Evolutionary conservation across 306 rosid species (phyloP).

Genomic region (Macrotyloma uniflorum): DNA sequence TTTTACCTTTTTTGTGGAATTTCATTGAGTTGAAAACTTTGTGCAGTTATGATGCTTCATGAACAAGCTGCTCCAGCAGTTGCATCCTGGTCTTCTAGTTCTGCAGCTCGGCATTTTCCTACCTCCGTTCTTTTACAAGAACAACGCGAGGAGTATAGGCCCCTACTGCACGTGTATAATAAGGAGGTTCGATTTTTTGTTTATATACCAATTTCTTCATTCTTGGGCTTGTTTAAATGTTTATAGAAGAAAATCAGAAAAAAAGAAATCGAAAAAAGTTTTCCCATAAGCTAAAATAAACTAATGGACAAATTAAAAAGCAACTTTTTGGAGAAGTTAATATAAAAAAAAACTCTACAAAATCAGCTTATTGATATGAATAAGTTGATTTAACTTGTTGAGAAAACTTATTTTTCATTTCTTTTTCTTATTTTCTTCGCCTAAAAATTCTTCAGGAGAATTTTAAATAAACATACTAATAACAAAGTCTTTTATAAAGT

Average conservation of each 20-base stretch:
- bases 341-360: too few species aligned
- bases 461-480: too few species aligned
- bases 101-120: slow-evolving; percentile 60
- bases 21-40: slow-evolving; percentile 25
- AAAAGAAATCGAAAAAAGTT: too few species aligned
- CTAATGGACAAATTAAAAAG: neutral
- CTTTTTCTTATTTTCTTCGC: too few species aligned
- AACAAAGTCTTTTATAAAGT: neutral
- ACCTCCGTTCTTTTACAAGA: slow-evolving; percentile 80
- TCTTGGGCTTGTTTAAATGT: slow-evolving; percentile 3
- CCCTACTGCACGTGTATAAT: slow-evolving; percentile 53
- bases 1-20: neutral
- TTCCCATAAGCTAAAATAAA: too few species aligned
- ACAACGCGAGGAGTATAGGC: slow-evolving; percentile 71
- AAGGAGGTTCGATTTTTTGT: slow-evolving; percentile 62
- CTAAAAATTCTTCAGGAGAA: too few species aligned
- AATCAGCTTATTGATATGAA: too few species aligned
- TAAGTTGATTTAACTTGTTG: too few species aligned
- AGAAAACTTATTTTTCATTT: too few species aligned
- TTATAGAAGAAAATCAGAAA: neutral
- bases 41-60: slow-evolving; percentile 61
- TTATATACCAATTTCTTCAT: neutral
- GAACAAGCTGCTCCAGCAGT: slow-evolving; percentile 63
- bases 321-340: neutral
- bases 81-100: slow-evolving; percentile 50